Conservation (phyloP, 768 basidiomycete genomes). For the Suillus subalutaceus region DNA sequence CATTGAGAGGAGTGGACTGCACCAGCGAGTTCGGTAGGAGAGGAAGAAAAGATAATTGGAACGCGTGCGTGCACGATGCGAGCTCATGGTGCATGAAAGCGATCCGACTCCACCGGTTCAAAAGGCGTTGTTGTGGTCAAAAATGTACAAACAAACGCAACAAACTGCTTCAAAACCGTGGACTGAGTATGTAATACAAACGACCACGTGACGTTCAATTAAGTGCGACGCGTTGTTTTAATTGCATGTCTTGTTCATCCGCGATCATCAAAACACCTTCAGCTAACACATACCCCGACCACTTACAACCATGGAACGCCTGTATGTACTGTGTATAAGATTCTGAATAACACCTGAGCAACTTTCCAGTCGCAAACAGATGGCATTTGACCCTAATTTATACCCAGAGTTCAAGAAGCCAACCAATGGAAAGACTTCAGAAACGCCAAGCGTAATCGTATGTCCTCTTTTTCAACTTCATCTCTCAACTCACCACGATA, state of each 20-base stretch:
- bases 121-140: no score
- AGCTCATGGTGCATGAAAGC: neutral
- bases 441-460: constrained; percentile 21
- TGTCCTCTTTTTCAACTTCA: constrained; percentile 8
- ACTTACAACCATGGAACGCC: constrained; percentile 30
- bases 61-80: constrained; percentile 24
- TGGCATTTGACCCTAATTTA: constrained; percentile 26
- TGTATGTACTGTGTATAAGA: constrained; percentile 11
- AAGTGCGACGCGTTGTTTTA: constrained; percentile 24
- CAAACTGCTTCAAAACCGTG: no score
- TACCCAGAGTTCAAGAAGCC: constrained; percentile 35
- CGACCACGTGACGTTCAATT: constrained; percentile 23
- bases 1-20: constrained; percentile 11
- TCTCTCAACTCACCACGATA: neutral
- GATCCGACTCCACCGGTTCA: neutral
- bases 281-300: constrained; percentile 7
- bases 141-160: no score
- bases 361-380: constrained; percentile 28
- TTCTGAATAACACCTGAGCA: no score
- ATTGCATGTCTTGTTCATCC: constrained; percentile 17
- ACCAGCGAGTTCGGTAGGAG: constrained; percentile 74
- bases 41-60: constrained; percentile 63
- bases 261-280: constrained; percentile 5
- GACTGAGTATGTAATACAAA: neutral
- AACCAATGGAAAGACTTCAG: constrained; percentile 20